Conservation (phyloP, 257 asterid species). For the Ilex aquifolium region DNA sequence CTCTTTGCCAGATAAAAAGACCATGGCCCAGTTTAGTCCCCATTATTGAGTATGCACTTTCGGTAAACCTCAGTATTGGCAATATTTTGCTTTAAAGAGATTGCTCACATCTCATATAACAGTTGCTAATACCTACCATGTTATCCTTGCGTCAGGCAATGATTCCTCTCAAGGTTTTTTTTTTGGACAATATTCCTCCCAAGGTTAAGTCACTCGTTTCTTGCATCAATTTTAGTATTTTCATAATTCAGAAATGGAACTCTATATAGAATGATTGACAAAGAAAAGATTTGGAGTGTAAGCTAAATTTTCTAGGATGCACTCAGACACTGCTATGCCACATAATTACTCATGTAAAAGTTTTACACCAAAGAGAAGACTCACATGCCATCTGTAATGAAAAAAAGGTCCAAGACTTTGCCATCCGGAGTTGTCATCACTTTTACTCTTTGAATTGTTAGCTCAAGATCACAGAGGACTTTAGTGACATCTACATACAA, state of each 20-base stretch:
- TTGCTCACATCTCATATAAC: too few relatives aligned
- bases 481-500: slow-evolving; percentile 36
- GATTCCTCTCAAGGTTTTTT: too few relatives aligned
- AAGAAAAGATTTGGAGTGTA: not conserved
- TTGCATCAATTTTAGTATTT: not conserved
- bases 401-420: slow-evolving; percentile 49
- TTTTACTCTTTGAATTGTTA: slow-evolving; percentile 44
- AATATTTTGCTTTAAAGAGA: too few relatives aligned
- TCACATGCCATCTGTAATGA: slow-evolving; percentile 42
- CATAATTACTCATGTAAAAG: not conserved
- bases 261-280: too few relatives aligned
- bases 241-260: not conserved
- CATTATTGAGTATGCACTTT: too few relatives aligned
- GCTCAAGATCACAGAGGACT: slow-evolving; percentile 40
- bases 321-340: not conserved
- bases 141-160: too few relatives aligned
- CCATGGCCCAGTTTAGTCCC: too few relatives aligned
- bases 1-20: too few relatives aligned
- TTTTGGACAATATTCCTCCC: too few relatives aligned
- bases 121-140: too few relatives aligned
- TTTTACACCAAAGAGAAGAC: slow-evolving; percentile 6
- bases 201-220: too few relatives aligned
- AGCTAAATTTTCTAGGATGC: not conserved
- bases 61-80: too few relatives aligned
- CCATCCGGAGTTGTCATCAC: slow-evolving; percentile 54